Base-by-base conservation (phyloP, 176 grass and related monocot species). In the Typha latifolia region DNA sequence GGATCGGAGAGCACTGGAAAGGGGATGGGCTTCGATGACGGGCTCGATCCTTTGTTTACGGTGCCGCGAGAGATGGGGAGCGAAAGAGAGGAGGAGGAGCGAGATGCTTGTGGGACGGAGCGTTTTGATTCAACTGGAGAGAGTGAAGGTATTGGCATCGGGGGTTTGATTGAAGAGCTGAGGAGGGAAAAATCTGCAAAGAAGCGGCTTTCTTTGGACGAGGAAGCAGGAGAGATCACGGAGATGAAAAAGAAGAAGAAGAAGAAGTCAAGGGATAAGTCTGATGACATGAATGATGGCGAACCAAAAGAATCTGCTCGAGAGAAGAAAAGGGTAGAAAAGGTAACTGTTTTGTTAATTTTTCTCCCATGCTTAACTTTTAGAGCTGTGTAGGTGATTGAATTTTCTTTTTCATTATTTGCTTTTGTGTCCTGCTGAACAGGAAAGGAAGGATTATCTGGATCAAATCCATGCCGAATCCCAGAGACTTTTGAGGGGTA, bases 401-500 rank as follows among this genome's bases (percentile, higher is more conserved):
- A 57, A 53, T 53, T n/a, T 16, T 9, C 10, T 20, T 57, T 18
- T 77, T 66, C 63, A 55, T 47, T 88, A 51, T 70, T 31, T 22
- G 10, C 26, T 19, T 69, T 37, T 80, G 64, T 82, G 59, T 47
- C 2, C 62, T 82, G 8, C 12, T 80, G 48, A 19, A 32, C 78
- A 99, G 94, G 94, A 92, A 69, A 92, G 94, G 68, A 80, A 61
- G 66, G 48, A 71, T 24, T 49, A 79, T 49, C 79, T 97, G 80
- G 70, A 79, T 59, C 83, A 63, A 0, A 78, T 97, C 50, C 89
- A 97, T 14, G 85, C 73, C 0, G 83, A 93, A 61, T 84, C 94
- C 2, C 89, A 97, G 78, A 86, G 94, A 37, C 69, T 97, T 64
- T 73, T 97, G 64, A 81, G 94, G 59, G 89, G 94, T 97, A 84